These are phyloP conservation scores for Trichophyton simii DNA, from an alignment of 2,329 filamentous ascomycete species.

Conservation along the genomic window DNA sequence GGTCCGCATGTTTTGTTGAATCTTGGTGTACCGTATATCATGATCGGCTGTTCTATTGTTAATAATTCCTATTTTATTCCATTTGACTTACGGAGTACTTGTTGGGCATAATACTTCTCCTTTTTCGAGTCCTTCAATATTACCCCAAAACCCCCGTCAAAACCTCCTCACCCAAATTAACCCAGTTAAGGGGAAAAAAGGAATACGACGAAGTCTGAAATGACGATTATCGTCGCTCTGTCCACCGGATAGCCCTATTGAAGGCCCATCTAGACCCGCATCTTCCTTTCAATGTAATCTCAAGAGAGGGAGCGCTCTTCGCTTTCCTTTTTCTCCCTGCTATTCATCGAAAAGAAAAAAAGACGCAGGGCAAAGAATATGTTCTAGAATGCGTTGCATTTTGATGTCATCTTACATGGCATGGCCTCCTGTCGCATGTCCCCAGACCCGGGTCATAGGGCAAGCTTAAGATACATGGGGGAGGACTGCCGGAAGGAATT, in stretches of 20 bases:
- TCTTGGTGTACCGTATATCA: neutral
- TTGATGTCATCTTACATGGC: slow-evolving; percentile 3
- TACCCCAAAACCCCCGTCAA: neutral
- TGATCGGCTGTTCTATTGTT: neutral
- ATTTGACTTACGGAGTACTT: neutral
- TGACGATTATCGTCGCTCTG: neutral
- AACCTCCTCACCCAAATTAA: neutral
- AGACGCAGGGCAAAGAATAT: neutral
- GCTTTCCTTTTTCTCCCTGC: neutral
- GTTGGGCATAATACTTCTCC: neutral
- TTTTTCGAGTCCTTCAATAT: neutral
- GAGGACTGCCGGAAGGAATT: too few relatives aligned
- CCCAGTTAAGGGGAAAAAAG: neutral
- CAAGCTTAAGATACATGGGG: neutral
- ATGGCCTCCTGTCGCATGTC: slow-evolving; percentile 1
- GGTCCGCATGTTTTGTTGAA: neutral
- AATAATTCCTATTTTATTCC: neutral
- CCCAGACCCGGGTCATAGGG: neutral
- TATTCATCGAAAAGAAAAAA: neutral
- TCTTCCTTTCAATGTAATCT: neutral
- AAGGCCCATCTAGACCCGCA: slow-evolving; percentile 1
- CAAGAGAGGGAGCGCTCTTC: too few relatives aligned
- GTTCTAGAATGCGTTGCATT: slow-evolving; percentile 2
- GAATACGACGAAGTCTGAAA: neutral
- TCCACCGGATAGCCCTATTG: neutral